Percentiles rank a stretch among this genome's conserved stretches.
These are phyloP conservation scores for Coelastrella sp. DNA, from an alignment of 139 green algal species.

Conservation along the genomic window DNA sequence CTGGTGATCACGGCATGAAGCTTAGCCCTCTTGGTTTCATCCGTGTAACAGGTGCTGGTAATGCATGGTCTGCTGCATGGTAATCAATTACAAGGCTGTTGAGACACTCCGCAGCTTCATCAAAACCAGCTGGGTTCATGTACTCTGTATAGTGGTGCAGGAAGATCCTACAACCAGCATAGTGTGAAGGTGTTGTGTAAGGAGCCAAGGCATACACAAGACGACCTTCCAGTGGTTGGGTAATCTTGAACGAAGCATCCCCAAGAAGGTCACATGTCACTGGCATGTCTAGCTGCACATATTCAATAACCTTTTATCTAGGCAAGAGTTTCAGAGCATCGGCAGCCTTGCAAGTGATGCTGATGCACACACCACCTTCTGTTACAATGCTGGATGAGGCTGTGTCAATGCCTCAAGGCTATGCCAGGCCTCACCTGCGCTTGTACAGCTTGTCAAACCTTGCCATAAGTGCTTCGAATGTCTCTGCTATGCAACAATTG, in stretches of 20 bases:
- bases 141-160: conserved; percentile 84
- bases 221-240: background rate
- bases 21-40: conserved; percentile 56
- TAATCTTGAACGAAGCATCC: background rate
- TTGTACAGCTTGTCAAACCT: conserved; percentile 77
- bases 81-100: conserved; percentile 58
- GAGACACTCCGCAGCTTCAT: conserved; percentile 59
- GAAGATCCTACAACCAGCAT: conserved; percentile 63
- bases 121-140: conserved; percentile 70
- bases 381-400: background rate
- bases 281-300: too few relatives aligned
- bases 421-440: conserved; percentile 48
- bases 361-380: background rate
- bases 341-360: background rate
- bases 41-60: conserved; percentile 45
- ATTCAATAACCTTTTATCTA: too few relatives aligned
- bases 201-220: background rate
- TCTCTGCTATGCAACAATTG: conserved; percentile 78
- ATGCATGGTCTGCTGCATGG: conserved; percentile 48
- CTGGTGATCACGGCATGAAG: too few relatives aligned
- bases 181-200: background rate
- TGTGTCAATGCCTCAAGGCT: background rate
- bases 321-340: too few relatives aligned
- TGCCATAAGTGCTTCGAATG: conserved; percentile 68
- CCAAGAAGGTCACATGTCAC: too few relatives aligned